phyloP scores from a whole-genome alignment of 768 basidiomycete species.

The Stropharia rugosoannulata region DNA sequence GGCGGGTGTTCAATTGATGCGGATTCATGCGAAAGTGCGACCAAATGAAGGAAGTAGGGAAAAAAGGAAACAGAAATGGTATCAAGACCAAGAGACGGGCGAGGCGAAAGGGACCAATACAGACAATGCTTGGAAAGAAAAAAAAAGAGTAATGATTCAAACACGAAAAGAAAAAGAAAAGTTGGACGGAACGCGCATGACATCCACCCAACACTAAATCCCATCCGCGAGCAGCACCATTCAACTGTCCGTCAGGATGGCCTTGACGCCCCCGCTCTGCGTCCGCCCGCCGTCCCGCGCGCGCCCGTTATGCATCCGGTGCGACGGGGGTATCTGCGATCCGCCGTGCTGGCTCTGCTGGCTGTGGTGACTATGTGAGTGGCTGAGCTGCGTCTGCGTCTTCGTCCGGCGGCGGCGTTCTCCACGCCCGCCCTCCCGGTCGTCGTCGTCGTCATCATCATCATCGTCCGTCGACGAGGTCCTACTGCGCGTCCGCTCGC shows the following conservation, averaged over 20 bases:
- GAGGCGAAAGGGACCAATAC: background rate
- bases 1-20: background rate
- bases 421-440: no score
- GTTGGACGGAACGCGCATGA: background rate
- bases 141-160: background rate
- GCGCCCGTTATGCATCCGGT: slow-evolving; percentile 68
- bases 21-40: background rate
- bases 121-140: background rate
- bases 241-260: slow-evolving; percentile 51
- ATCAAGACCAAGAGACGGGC: background rate
- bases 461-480: no score
- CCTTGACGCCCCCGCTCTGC: slow-evolving; percentile 84
- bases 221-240: background rate
- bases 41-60: background rate
- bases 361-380: no score
- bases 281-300: slow-evolving; percentile 82
- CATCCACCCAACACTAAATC: background rate
- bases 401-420: slow-evolving; percentile 7
- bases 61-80: slow-evolving; percentile 1
- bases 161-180: background rate
- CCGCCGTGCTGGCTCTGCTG: background rate
- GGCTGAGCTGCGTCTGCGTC: slow-evolving; percentile 8
- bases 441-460: no score
- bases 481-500: slow-evolving; percentile 19
- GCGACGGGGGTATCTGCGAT: slow-evolving; percentile 13